Base-by-base conservation (phyloP, 148 eudicot genomes). In the Polygonum aviculare region DNA sequence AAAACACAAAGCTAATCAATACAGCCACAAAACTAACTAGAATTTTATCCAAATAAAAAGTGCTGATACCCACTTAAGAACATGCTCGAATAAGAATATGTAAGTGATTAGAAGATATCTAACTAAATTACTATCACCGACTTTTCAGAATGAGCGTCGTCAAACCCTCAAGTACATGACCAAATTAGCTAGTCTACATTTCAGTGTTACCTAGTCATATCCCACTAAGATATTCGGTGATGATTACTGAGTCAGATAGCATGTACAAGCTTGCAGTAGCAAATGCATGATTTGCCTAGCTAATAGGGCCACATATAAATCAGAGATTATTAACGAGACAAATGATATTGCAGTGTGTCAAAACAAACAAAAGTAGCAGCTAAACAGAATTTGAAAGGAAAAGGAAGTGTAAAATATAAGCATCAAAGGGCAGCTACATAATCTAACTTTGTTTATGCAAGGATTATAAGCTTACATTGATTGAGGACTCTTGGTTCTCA, bases 391-490 rank as follows among this genome's bases (percentile, higher is more conserved):
- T 57, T 16, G 22, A 12, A 73, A 26, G 21, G 15, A n/a, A 26
- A 22, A 63, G 15, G 0, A 5, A 38, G 51, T 14, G 55, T 74
- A 35, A 18, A 48, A 48, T 26, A 31, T 62, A 35, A 54, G 54
- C n/a, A 22, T 73, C 40, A 63, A 63, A 26, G 63, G 22, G 74
- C 49, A 60, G 15, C 40, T 33, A 50, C 33, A 73, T 35, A 21
- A 33, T 48, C 40, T 33, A 35, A 35, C 0, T 62, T 26, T 57
- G 12, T 40, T 6, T 12, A 60, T 40, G 72, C 39, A 12, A 69
- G 21, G 65, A 8, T 21, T 57, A 7, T 57, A 57, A 79, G 81
- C 90, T 83, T 76, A 89, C 92, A 78, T 83, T 52, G 55, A 51
- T 65, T 47, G 80, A 36, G 83, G 35, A 31, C 59, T 77, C 78